Percentiles rank a stretch among this genome's conserved stretches.
phyloP scores from a whole-genome alignment of 495 filamentous ascomycete genomes.

The Podospora pseudocomata region DNA sequence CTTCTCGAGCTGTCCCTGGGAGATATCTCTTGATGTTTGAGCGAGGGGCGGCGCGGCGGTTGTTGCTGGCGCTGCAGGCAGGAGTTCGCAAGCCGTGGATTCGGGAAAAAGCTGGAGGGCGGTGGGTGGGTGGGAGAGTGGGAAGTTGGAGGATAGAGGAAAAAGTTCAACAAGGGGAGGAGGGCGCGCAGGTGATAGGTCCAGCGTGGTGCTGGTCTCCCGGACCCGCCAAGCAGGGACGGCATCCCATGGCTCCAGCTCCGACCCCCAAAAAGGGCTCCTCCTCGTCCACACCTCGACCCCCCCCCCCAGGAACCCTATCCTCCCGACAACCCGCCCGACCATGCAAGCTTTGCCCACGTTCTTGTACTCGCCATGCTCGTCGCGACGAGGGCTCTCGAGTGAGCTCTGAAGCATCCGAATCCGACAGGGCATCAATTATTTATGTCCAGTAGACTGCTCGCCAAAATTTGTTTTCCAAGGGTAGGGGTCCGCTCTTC shows the following conservation, averaged over 20 bases:
- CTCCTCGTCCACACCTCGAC: slow-evolving; percentile 31
- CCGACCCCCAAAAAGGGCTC: slow-evolving; percentile 29
- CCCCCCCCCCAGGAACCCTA: slow-evolving; percentile 27
- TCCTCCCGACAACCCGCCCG: slow-evolving; percentile 16
- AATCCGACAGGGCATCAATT: slow-evolving; percentile 23
- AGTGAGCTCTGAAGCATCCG: slow-evolving; percentile 18
- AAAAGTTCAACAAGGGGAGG: slow-evolving; percentile 36
- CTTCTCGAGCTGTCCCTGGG: background rate
- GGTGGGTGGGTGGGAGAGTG: background rate
- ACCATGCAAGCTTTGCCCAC: slow-evolving; percentile 18
- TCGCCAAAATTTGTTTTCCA: slow-evolving; percentile 23
- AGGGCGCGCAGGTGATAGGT: slow-evolving; percentile 29
- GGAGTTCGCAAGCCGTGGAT: slow-evolving; percentile 2
- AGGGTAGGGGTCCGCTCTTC: slow-evolving; percentile 33
- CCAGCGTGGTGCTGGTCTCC: slow-evolving; percentile 24
- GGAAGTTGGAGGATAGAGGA: slow-evolving; percentile 17
- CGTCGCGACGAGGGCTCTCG: slow-evolving; percentile 25
- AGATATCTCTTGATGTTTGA: background rate
- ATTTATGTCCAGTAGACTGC: slow-evolving; percentile 17
- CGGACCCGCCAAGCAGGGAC: slow-evolving; percentile 33
- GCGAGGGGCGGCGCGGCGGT: background rate
- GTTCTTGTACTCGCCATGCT: slow-evolving; percentile 35
- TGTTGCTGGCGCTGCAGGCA: slow-evolving; percentile 1
- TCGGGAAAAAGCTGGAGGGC: background rate
- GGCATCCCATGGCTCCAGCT: slow-evolving; percentile 20